Base-by-base conservation (phyloP, 2,329 filamentous ascomycete genomes). In the Neoscytalidium dimidiatum region DNA sequence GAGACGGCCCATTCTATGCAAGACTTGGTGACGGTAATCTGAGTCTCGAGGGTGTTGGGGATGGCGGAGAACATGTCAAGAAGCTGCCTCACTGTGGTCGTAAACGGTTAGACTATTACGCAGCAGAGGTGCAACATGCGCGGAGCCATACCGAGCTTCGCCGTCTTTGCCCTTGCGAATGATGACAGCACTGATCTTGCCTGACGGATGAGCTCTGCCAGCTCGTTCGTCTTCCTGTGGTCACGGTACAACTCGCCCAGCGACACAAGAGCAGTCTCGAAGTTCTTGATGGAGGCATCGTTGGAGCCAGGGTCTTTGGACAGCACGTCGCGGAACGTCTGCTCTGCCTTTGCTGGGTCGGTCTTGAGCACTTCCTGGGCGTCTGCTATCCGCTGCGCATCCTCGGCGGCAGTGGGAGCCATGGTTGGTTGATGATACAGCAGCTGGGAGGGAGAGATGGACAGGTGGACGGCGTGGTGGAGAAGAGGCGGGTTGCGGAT, bases 1-100 rank as follows among this genome's bases (percentile, higher is more conserved):
- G 92, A 91, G 63, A 94, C 92, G 56, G 95, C 95, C 95, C 95
- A 99, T 82, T 98, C 94, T 88, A 99, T 99, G 83, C 93, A 98
- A 81, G 95, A 97, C 82, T 97, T 97, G 75, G 95, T 99, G 73
- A 97, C 92, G 78, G 89, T 83, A 78, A 97, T 93, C 83, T 99
- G 95, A 76, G 90, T 92, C 78, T 99, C 95, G 83, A 91, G 91
- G 72, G 92, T 95, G 81, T 97, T 91, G 74, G 96, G 95, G 72
- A 98, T 97, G 74, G 91, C 87, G 73, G 91, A 88, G 84, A 98
- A 95, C 78, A 97, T 89, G 79, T 99, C 95, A 78, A 99, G 91
- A 28, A 99, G 88, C 81, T 97, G 93, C 72, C 95, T 94, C 71
- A 99, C 95, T 97, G 71, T 68, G 62, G 1, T 7, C 3, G 7